phyloP scores from a whole-genome alignment of 257 asterid genomes.

The Primulina tabacum region DNA sequence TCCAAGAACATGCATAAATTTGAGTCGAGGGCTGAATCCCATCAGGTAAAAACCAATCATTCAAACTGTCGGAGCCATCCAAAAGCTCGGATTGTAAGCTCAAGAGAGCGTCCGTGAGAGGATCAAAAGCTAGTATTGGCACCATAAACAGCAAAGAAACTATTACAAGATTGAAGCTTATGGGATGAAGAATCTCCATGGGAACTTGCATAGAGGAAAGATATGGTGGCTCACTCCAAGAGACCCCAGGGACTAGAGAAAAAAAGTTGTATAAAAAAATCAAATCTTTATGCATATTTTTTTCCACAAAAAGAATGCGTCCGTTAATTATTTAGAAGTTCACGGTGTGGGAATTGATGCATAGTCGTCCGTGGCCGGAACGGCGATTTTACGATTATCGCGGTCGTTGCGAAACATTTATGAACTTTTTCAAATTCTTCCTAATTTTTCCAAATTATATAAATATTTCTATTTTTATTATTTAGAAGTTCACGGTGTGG shows the following conservation, averaged over 20 bases:
- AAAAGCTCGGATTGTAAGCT: slow-evolving; percentile 65
- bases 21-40: slow-evolving; percentile 27
- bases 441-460: too few species aligned
- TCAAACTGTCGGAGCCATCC: slow-evolving; percentile 50
- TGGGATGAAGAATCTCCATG: slow-evolving; percentile 65
- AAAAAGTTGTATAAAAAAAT: not conserved
- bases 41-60: slow-evolving; percentile 61
- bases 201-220: slow-evolving; percentile 56
- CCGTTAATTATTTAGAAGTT: not conserved
- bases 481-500: slow-evolving; percentile 19
- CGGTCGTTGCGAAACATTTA: too few species aligned
- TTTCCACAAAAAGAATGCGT: too few species aligned
- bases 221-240: slow-evolving; percentile 24
- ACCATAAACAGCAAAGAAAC: slow-evolving; percentile 28
- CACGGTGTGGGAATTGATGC: slow-evolving; percentile 42
- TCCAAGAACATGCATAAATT: slow-evolving; percentile 78
- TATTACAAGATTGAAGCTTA: slow-evolving; percentile 31
- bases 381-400: too few species aligned
- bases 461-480: too few species aligned
- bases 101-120: slow-evolving; percentile 70
- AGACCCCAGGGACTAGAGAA: slow-evolving; percentile 26
- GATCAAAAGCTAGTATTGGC: slow-evolving; percentile 51
- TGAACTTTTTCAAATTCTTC: too few species aligned
- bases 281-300: too few species aligned
- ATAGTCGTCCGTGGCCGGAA: slow-evolving; percentile 31